A percentile compares a stretch with the other conserved stretches of the same genome.
phyloP scores from a whole-genome alignment of 108 stramenopile species.

The Cyclotella atomus region DNA sequence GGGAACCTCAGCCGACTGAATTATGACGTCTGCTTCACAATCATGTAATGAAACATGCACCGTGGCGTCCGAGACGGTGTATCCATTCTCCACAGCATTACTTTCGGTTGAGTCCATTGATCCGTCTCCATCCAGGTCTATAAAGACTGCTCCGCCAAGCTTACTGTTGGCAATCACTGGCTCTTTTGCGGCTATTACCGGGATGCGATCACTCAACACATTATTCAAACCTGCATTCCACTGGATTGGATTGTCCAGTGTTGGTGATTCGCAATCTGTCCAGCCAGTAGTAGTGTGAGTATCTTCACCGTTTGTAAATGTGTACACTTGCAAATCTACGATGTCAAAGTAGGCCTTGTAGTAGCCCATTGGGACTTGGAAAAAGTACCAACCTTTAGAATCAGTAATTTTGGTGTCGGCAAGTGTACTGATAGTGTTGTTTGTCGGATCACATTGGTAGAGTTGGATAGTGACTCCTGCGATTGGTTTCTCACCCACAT shows the following conservation, averaged over 20 bases:
- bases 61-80: constrained; percentile 33
- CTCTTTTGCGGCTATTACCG: background rate
- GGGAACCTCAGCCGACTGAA: background rate
- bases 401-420: constrained; percentile 16
- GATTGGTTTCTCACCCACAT: constrained; percentile 20
- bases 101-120: constrained; percentile 32
- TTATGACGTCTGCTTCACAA: constrained; percentile 23
- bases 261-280: constrained; percentile 31
- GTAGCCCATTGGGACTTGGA: constrained; percentile 21
- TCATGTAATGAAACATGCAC: constrained; percentile 35
- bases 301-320: constrained; percentile 18
- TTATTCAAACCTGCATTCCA: constrained; percentile 39
- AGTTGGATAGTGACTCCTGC: constrained; percentile 27
- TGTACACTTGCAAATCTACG: constrained; percentile 10
- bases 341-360: constrained; percentile 34
- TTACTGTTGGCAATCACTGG: constrained; percentile 7
- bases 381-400: constrained; percentile 29
- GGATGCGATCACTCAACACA: background rate
- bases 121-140: constrained; percentile 27
- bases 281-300: constrained; percentile 12
- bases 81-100: constrained; percentile 34
- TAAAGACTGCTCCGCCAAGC: constrained; percentile 39
- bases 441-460: constrained; percentile 9
- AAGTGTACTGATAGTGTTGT: background rate
- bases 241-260: constrained; percentile 4